phyloP scores from a whole-genome alignment of 2,329 filamentous ascomycete genomes.

The Chaetoscypha palmicola region DNA sequence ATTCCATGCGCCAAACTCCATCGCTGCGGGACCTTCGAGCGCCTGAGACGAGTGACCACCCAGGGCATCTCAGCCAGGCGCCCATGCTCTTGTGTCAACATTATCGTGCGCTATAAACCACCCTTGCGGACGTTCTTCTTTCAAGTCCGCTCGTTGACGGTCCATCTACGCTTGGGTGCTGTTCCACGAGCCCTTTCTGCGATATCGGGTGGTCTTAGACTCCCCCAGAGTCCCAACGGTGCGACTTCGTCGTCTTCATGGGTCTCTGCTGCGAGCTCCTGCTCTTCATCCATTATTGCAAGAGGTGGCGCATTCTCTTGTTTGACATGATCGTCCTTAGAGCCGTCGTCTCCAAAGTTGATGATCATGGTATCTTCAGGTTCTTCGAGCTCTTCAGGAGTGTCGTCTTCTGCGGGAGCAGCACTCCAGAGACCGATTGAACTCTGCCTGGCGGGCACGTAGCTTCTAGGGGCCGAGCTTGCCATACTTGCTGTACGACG shows the following conservation, averaged over 20 bases:
- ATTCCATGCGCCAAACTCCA: slow-evolving; percentile 8
- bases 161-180: slow-evolving; percentile 48
- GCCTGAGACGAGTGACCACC: not conserved
- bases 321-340: slow-evolving; percentile 2
- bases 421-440: slow-evolving; percentile 45
- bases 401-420: slow-evolving; percentile 37
- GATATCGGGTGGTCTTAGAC: slow-evolving; percentile 40
- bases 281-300: not conserved
- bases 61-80: not conserved
- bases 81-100: not conserved
- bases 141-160: slow-evolving; percentile 39
- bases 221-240: slow-evolving; percentile 37
- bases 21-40: slow-evolving; percentile 2
- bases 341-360: slow-evolving; percentile 40
- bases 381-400: slow-evolving; percentile 40
- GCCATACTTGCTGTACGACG: slow-evolving; percentile 28
- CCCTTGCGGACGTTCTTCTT: not conserved
- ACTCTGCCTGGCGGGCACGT: slow-evolving; percentile 21
- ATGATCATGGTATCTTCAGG: slow-evolving; percentile 39
- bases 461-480: slow-evolving; percentile 18
- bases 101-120: not conserved
- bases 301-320: not conserved
- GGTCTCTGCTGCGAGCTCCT: slow-evolving; percentile 7
- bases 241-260: slow-evolving; percentile 30
- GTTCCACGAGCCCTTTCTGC: slow-evolving; percentile 42